These are phyloP conservation scores for Mortierella sp. DNA, from an alignment of 371 early-diverging fungal genomes.

Conservation along the genomic window DNA sequence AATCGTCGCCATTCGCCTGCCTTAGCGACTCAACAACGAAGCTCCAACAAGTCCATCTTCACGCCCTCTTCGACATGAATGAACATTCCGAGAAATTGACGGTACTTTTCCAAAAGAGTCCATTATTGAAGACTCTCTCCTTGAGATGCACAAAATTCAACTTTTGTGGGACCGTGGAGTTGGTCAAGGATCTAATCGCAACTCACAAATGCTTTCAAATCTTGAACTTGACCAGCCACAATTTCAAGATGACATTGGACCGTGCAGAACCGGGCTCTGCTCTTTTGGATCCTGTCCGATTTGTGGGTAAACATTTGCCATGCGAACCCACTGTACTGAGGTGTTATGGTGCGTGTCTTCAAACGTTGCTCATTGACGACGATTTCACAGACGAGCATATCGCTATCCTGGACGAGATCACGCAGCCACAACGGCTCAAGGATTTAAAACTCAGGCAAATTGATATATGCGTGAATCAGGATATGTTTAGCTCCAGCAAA, in stretches of 20 bases:
- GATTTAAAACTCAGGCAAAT: neutral
- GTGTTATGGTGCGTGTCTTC: neutral
- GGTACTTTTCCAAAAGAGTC: slow-evolving; percentile 7
- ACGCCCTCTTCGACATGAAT: slow-evolving; percentile 15
- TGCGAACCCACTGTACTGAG: neutral
- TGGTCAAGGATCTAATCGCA: slow-evolving; percentile 2
- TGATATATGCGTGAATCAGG: neutral
- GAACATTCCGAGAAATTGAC: slow-evolving; percentile 4
- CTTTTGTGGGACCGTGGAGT: slow-evolving; percentile 13
- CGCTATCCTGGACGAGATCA: neutral
- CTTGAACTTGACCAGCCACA: slow-evolving; percentile 6
- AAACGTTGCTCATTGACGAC: slow-evolving; percentile 10
- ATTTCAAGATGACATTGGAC: slow-evolving; percentile 9
- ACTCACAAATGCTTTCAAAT: neutral
- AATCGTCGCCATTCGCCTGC: neutral
- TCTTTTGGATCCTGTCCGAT: neutral
- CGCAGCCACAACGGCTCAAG: neutral
- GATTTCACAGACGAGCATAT: slow-evolving; percentile 2
- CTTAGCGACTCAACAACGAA: neutral
- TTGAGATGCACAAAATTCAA: slow-evolving; percentile 1
- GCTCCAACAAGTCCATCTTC: slow-evolving; percentile 13
- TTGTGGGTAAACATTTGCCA: too few relatives aligned
- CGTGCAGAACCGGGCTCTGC: slow-evolving; percentile 9
- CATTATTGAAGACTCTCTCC: slow-evolving; percentile 5
- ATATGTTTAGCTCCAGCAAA: neutral